Base-by-base conservation (phyloP, 495 filamentous ascomycete genomes). In the Lophiostoma macrostomum region DNA sequence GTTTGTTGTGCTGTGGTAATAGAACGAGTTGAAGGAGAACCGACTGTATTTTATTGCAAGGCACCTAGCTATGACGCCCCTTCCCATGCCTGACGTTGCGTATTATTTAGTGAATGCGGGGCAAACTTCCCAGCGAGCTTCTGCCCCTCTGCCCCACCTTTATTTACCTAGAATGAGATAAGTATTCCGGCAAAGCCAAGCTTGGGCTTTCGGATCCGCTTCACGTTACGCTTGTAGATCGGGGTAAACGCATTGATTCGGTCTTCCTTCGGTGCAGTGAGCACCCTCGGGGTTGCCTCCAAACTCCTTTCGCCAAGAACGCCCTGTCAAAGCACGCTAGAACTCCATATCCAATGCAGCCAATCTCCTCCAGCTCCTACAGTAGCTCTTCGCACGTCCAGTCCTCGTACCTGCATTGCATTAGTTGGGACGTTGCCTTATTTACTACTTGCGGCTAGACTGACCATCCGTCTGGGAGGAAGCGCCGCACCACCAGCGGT, bases 381-480 rank as follows among this genome's bases (percentile, higher is more conserved):
- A 46, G 95, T 77, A 98, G 76, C 67, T 98, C 93, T 74, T 98
- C 93, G 73, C 90, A 95, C 44, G 89, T 93, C 93, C 93, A 98
- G 70, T 98, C 93, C 76, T 98, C 93, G 67, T 98, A 98, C 73
- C 91, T 96, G 51, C 18, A 16, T 14, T n/a, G 22, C 11, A 42
- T 64, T 50, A 67, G 50, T 36, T 13, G 16, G 16, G 23, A 32
- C 23, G 0, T 50, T 10, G 20, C 22, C 5, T 2, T 16, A 22
- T 16, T 18, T 14, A 34, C 23, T 7, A 31, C 10, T n/a, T n/a
- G 7, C 5, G 29, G 18, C 16, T 7, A n/a, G 14, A 78, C 89
- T 74, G 83, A 96, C 93, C 80, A 93, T 77, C 93, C 93, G 73
- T 97, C 94, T 12, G 93, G 93, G 69, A 98, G 76, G 73, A 96